Conservation (phyloP, 495 filamentous ascomycete species). For the Penicillium longicatenatum region DNA sequence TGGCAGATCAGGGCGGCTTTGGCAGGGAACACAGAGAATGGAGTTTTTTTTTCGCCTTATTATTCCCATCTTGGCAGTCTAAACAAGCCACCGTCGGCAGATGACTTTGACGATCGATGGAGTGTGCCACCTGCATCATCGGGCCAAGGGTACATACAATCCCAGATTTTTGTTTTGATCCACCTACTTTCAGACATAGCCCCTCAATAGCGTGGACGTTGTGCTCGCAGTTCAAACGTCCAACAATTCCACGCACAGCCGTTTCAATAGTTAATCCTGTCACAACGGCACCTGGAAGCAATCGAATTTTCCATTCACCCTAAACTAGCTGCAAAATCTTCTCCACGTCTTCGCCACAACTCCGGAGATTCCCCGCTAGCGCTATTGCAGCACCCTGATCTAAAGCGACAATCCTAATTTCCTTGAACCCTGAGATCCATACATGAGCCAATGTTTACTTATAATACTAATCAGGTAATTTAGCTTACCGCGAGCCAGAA, state of each 20-base stretch:
- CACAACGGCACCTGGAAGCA: not conserved
- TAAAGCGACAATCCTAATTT: conserved; percentile 16
- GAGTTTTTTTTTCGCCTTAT: not conserved
- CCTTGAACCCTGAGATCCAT: not conserved
- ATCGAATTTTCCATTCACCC: not conserved
- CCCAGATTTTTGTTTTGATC: not conserved
- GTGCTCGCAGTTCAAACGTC: not conserved
- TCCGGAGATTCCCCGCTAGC: conserved; percentile 11
- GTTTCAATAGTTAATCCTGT: not conserved
- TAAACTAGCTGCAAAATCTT: not conserved
- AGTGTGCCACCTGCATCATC: conserved; percentile 16
- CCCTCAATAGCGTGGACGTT: not conserved
- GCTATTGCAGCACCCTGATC: not conserved
- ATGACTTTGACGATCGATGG: conserved; percentile 7
- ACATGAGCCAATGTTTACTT: not conserved
- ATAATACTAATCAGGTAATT: not conserved
- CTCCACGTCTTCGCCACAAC: not conserved
- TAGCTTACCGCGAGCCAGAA: not conserved
- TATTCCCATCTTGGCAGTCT: not conserved
- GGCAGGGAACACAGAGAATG: not conserved
- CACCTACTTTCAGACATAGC: not conserved
- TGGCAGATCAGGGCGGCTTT: not conserved
- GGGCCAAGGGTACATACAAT: not conserved
- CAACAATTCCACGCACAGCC: not conserved
- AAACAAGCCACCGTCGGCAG: conserved; percentile 1